A percentile compares a stretch with the other conserved stretches of the same genome.
Conservation (phyloP, 768 basidiomycete genomes). For the Suillus bovinus region DNA sequence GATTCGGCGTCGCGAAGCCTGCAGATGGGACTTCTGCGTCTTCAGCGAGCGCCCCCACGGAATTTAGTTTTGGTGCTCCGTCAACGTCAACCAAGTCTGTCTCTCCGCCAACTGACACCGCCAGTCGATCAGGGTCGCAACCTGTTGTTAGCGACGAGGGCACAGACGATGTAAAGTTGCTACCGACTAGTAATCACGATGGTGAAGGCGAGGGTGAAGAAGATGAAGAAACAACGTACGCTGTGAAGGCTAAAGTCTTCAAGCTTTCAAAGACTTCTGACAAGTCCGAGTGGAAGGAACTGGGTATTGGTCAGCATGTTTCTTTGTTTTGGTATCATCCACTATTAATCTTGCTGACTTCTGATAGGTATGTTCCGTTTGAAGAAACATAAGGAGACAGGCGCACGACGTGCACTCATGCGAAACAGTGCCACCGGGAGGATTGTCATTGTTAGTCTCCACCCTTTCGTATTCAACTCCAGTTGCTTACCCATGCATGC, state of each 20-base stretch:
- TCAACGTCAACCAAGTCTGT: constrained; percentile 20
- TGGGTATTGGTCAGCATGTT: constrained; percentile 64
- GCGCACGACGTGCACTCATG: constrained; percentile 59
- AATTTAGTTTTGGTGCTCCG: constrained; percentile 26
- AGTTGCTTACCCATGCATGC: constrained; percentile 13
- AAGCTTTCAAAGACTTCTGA: constrained; percentile 54
- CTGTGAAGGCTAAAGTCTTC: constrained; percentile 61
- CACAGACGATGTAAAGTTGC: constrained; percentile 17
- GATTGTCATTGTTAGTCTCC: constrained; percentile 62
- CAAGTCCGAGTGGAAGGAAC: constrained; percentile 56
- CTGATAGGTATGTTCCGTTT: constrained; percentile 61
- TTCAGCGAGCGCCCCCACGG: constrained; percentile 15
- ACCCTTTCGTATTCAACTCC: background rate
- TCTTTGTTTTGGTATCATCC: background rate
- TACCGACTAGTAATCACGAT: constrained; percentile 47
- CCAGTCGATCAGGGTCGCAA: constrained; percentile 29
- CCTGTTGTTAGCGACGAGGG: constrained; percentile 33
- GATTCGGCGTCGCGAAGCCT: constrained; percentile 30
- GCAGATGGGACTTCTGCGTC: constrained; percentile 21
- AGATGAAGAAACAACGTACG: constrained; percentile 66
- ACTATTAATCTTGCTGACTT: constrained; percentile 1
- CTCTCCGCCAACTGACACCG: constrained; percentile 26
- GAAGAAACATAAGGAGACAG: constrained; percentile 71
- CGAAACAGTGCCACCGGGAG: constrained; percentile 77
- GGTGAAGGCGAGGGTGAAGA: constrained; percentile 82